Percentiles rank a stretch among this genome's conserved stretches.
These are phyloP conservation scores for Metschnikowia proteae DNA, from an alignment of 805 yeast species.

Conservation along the genomic window DNA sequence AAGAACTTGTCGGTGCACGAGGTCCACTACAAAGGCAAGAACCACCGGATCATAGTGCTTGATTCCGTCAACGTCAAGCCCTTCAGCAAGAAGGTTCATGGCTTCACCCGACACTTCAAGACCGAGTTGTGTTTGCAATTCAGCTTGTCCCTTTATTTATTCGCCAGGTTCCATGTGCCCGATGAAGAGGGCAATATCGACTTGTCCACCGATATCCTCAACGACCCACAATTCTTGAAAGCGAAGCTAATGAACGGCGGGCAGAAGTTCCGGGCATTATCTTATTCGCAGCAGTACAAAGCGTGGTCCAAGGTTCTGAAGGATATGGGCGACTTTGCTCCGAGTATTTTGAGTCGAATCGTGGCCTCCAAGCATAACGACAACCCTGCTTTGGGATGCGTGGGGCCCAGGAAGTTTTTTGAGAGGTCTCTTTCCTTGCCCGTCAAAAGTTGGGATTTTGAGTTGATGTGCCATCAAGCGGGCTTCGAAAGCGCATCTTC, in stretches of 20 bases:
- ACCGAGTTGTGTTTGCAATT: constrained; percentile 28
- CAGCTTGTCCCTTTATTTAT: constrained; percentile 26
- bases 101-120: constrained; percentile 1
- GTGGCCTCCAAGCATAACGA: constrained; percentile 12
- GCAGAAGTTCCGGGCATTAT: constrained; percentile 21
- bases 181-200: constrained; percentile 24
- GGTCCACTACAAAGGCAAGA: not conserved
- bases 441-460: constrained; percentile 14
- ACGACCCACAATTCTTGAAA: constrained; percentile 13
- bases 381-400: constrained; percentile 2
- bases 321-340: constrained; percentile 19
- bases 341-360: constrained; percentile 20
- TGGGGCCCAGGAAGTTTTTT: not conserved
- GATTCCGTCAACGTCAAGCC: not conserved
- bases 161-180: constrained; percentile 27
- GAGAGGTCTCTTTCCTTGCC: not conserved
- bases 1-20: constrained; percentile 15
- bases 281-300: constrained; percentile 28
- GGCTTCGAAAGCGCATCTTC: constrained; percentile 22
- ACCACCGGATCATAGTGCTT: not conserved
- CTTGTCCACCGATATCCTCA: constrained; percentile 7
- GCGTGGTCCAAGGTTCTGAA: constrained; percentile 21
- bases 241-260: constrained; percentile 25
- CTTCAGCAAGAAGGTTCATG: not conserved
- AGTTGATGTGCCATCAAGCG: constrained; percentile 17